These are phyloP conservation scores for Yarrowia sp. DNA, from an alignment of 805 yeast genomes.

Conservation along the genomic window DNA sequence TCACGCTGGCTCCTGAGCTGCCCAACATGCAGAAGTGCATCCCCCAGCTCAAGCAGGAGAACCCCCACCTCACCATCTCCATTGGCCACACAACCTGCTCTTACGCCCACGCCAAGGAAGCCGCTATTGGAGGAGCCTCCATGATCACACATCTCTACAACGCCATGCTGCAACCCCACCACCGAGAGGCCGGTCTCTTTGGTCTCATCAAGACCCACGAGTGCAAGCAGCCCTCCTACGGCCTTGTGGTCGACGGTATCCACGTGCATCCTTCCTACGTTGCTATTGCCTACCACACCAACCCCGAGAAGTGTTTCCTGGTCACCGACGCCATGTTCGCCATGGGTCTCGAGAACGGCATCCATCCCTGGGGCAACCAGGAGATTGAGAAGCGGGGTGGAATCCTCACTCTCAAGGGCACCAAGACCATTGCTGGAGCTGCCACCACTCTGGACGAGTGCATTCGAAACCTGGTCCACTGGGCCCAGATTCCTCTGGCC, in stretches of 20 bases:
- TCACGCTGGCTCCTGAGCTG: conserved; percentile 62
- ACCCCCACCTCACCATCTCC: conserved; percentile 51
- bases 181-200: conserved; percentile 63
- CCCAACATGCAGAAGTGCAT: conserved; percentile 57
- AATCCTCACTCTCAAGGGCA: conserved; percentile 58
- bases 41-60: conserved; percentile 50
- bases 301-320: conserved; percentile 61
- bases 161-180: conserved; percentile 68
- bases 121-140: conserved; percentile 60
- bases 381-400: conserved; percentile 58
- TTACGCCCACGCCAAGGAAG: conserved; percentile 51
- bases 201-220: conserved; percentile 51
- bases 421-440: conserved; percentile 66
- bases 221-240: conserved; percentile 55
- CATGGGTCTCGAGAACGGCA: conserved; percentile 65
- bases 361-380: conserved; percentile 60
- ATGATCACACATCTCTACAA: conserved; percentile 68
- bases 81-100: conserved; percentile 58
- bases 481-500: conserved; percentile 59
- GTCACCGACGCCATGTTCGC: conserved; percentile 67
- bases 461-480: conserved; percentile 57
- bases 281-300: conserved; percentile 58
- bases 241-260: conserved; percentile 64
- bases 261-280: conserved; percentile 65
- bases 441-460: conserved; percentile 63